phyloP scores from a whole-genome alignment of 441 rosid species.

The Erodium texanum region DNA sequence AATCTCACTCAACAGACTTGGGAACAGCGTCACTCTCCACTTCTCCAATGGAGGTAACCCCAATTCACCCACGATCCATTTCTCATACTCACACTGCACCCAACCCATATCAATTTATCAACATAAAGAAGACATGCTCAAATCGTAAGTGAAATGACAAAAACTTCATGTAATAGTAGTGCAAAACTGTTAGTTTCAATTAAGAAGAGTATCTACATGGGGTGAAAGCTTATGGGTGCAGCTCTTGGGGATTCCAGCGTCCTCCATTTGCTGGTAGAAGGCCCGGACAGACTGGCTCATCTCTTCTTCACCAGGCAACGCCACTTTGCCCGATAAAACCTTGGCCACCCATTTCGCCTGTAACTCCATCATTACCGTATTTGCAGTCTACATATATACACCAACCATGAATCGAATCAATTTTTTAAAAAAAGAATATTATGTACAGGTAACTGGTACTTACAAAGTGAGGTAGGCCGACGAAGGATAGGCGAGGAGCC shows the following conservation, averaged over 20 bases:
- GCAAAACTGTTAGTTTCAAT: no score
- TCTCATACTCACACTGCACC: not conserved
- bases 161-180: no score
- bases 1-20: not conserved
- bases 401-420: not conserved
- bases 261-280: slow-evolving; percentile 1
- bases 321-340: not conserved
- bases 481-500: slow-evolving; percentile 10
- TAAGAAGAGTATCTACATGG: not conserved
- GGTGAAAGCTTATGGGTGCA: slow-evolving; percentile 4
- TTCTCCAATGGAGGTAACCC: not conserved
- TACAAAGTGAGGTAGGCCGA: slow-evolving; percentile 9
- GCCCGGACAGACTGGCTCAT: not conserved
- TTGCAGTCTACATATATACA: not conserved
- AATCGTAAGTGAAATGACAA: not conserved
- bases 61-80: slow-evolving; percentile 11
- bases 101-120: not conserved
- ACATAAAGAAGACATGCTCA: not conserved
- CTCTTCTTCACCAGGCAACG: slow-evolving; percentile 11
- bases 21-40: not conserved
- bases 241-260: slow-evolving; percentile 6
- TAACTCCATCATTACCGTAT: not conserved
- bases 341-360: slow-evolving; percentile 10
- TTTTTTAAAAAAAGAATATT: no score
- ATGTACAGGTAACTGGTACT: no score